phyloP scores from a whole-genome alignment of 2,329 filamentous ascomycete genomes.

The Bertia moriformis region DNA sequence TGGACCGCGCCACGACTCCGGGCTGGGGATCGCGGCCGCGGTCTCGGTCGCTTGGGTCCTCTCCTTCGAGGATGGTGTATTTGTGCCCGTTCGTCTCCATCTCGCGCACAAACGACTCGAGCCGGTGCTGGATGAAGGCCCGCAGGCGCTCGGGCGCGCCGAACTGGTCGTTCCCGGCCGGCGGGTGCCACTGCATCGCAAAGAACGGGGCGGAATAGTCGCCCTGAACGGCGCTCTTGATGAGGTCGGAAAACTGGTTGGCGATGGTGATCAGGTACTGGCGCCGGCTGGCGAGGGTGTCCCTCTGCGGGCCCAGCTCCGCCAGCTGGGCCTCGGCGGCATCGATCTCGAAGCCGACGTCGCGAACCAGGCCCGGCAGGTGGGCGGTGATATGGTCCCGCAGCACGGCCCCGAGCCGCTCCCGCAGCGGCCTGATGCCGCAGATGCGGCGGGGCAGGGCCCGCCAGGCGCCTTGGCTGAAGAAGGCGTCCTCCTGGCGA shows the following conservation, averaged over 20 bases:
- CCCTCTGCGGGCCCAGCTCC: conserved; percentile 24
- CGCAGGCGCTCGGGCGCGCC: not conserved
- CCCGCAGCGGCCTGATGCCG: conserved; percentile 22
- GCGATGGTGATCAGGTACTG: conserved; percentile 23
- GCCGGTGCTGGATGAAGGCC: not conserved
- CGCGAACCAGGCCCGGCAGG: conserved; percentile 15
- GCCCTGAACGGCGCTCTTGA: conserved; percentile 24
- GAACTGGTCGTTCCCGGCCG: conserved; percentile 24
- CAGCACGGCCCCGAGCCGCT: conserved; percentile 23
- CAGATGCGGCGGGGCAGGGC: conserved; percentile 9
- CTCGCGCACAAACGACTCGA: not conserved
- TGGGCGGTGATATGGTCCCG: conserved; percentile 14
- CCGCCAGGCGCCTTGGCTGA: conserved; percentile 11
- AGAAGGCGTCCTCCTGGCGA: conserved; percentile 16
- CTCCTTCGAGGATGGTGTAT: not conserved
- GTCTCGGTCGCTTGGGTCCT: not conserved
- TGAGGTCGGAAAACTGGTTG: conserved; percentile 17
- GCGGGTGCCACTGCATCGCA: conserved; percentile 21
- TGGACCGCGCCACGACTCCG: not conserved
- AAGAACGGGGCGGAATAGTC: conserved; percentile 28
- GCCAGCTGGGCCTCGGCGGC: conserved; percentile 15
- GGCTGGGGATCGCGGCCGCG: not conserved
- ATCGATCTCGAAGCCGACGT: conserved; percentile 14
- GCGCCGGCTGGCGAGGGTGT: conserved; percentile 23
- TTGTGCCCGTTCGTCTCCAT: not conserved